Percentiles rank a stretch among this genome's conserved stretches.
Evolutionary conservation across 192 early-diverging fungal species (phyloP).

Genomic region (Mortierella hygrophila): DNA sequence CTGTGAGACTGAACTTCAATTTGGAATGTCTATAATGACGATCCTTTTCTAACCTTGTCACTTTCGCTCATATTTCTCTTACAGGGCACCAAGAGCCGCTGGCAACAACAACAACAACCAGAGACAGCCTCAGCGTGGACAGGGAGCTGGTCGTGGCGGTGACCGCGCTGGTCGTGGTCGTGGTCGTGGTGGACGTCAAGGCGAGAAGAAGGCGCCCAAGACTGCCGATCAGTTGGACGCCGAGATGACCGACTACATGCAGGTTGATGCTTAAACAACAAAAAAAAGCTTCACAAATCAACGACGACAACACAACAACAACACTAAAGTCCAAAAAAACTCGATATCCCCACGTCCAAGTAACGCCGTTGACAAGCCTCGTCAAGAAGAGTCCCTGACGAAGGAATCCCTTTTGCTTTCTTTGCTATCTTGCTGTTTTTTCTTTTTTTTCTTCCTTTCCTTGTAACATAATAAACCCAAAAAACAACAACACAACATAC

Average conservation of each 20-base stretch:
- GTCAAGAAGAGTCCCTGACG: neutral
- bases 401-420: neutral
- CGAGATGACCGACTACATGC: constrained; percentile 58
- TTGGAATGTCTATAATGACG: neutral
- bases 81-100: neutral
- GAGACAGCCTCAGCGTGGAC: constrained; percentile 6
- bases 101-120: constrained; percentile 7
- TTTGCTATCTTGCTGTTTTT: neutral
- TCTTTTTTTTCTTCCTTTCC: neutral
- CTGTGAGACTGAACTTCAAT: neutral
- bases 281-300: neutral
- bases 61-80: neutral
- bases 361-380: neutral
- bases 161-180: constrained; percentile 39
- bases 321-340: neutral
- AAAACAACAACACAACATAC: neutral
- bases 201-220: constrained; percentile 38
- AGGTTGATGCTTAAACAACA: constrained; percentile 38
- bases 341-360: neutral
- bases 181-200: constrained; percentile 31
- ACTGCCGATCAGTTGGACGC: constrained; percentile 57
- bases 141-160: constrained; percentile 24
- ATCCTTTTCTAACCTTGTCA: neutral
- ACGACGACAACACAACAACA: constrained; percentile 3
- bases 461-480: constrained; percentile 6